Evolutionary conservation across 768 basidiomycete genomes (phyloP).

Genomic region (Amanita brunnescens): DNA sequence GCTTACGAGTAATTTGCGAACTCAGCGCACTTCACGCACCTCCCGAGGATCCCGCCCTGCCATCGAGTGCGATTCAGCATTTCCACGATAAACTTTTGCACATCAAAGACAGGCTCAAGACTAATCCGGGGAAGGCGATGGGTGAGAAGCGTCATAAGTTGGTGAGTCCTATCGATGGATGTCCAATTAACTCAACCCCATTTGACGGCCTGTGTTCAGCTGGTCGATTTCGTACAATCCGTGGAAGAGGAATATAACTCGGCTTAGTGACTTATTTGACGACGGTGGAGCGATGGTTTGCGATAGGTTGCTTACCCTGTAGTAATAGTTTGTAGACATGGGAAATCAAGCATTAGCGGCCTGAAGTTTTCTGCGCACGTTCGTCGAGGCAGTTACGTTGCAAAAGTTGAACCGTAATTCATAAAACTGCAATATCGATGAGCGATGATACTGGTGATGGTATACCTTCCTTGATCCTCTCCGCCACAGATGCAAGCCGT

Average conservation of each 20-base stretch:
- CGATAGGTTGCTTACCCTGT: neutral
- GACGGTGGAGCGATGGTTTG: neutral
- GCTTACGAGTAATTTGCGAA: neutral
- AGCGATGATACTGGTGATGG: neutral
- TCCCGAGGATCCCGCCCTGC: constrained; percentile 32
- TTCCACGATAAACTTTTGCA: constrained; percentile 82
- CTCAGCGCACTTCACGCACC: constrained; percentile 39
- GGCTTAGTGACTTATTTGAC: neutral
- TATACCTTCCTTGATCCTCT: neutral
- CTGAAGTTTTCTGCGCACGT: neutral
- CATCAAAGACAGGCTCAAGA: constrained; percentile 71
- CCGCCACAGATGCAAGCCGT: neutral
- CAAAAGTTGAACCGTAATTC: neutral
- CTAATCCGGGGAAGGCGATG: constrained; percentile 54
- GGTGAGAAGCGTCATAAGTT: constrained; percentile 66
- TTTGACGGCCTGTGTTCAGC: constrained; percentile 29
- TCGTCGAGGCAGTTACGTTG: neutral
- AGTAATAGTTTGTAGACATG: no score
- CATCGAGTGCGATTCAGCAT: constrained; percentile 61
- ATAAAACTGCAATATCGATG: neutral
- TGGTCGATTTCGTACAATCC: constrained; percentile 52
- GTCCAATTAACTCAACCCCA: neutral
- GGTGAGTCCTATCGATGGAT: constrained; percentile 29
- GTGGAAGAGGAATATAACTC: constrained; percentile 44
- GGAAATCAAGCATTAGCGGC: neutral